phyloP scores from a whole-genome alignment of 139 green algal species.

The Chlamydomonas incerta region DNA sequence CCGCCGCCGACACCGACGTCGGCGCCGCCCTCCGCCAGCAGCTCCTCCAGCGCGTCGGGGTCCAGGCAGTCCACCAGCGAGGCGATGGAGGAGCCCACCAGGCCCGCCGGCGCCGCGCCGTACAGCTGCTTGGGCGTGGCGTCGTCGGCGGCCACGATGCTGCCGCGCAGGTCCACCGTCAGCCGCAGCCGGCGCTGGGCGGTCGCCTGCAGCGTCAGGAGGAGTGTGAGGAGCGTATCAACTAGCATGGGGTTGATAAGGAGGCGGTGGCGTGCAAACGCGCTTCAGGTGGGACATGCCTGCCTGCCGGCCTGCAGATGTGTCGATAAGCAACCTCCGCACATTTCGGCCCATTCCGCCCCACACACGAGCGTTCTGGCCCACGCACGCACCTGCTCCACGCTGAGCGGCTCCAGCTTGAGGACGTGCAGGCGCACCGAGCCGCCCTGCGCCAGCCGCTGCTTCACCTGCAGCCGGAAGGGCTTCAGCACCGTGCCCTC shows the following conservation, averaged over 20 bases:
- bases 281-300: no score
- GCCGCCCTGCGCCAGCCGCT: slow-evolving; percentile 7
- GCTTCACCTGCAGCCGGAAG: neutral
- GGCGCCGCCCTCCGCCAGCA: neutral
- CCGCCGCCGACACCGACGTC: neutral
- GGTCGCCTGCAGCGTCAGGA: neutral
- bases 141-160: neutral
- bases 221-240: no score
- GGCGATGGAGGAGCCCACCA: neutral
- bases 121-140: neutral
- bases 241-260: no score
- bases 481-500: neutral
- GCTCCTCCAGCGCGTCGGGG: neutral
- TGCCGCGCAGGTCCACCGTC: neutral
- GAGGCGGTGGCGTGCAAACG: no score
- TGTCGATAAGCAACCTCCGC: no score
- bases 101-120: neutral
- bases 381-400: neutral
- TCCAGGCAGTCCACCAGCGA: neutral
- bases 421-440: neutral
- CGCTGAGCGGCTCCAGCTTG: neutral
- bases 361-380: no score
- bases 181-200: neutral
- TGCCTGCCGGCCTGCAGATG: no score
- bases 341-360: no score